phyloP scores from a whole-genome alignment of 2,329 filamentous ascomycete species.

The Pyrenochaeta sp. region DNA sequence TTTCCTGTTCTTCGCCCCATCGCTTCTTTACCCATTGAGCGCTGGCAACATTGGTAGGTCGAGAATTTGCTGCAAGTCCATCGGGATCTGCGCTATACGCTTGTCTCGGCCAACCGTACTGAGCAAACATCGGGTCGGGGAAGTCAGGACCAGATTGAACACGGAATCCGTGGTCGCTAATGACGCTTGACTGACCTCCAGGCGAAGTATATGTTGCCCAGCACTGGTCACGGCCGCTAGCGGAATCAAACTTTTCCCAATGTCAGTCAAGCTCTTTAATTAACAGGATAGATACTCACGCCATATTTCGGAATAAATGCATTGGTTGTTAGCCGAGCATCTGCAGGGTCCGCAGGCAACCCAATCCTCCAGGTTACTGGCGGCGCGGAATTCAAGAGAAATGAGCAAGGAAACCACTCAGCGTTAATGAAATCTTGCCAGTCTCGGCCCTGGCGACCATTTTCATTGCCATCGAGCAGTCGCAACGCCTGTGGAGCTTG shows the following conservation, averaged over 20 bases:
- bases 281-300: neutral
- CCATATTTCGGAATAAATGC: neutral
- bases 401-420: neutral
- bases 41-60: neutral
- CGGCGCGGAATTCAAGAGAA: neutral
- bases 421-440: neutral
- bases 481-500: too few relatives aligned
- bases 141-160: neutral
- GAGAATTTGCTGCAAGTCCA: neutral
- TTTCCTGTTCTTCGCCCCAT: neutral
- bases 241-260: neutral
- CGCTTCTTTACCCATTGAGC: neutral
- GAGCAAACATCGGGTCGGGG: neutral
- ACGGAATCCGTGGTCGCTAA: neutral
- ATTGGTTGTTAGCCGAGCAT: neutral
- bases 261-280: too few relatives aligned
- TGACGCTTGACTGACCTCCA: neutral
- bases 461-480: too few relatives aligned
- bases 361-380: neutral
- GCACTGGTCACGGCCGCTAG: neutral
- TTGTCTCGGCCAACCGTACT: neutral
- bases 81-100: neutral
- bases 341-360: neutral
- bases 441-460: neutral
- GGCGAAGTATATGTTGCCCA: neutral